phyloP scores from a whole-genome alignment of 129 eudicot genomes.

The Pulicaria dysenterica region DNA sequence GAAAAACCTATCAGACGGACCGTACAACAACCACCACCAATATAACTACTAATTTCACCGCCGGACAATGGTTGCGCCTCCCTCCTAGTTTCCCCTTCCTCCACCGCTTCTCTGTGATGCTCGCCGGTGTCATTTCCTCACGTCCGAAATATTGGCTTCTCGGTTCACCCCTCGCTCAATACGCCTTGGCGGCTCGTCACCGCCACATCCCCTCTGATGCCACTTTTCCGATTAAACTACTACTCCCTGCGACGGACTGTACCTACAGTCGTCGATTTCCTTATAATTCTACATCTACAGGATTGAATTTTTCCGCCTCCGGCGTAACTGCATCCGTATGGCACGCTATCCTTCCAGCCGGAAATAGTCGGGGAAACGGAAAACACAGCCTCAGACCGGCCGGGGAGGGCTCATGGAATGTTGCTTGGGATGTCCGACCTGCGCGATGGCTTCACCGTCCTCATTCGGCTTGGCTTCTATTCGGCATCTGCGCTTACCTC shows the following conservation, averaged over 20 bases:
- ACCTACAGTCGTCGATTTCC: slow-evolving; percentile 23
- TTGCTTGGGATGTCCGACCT: slow-evolving; percentile 85
- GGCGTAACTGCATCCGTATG: slow-evolving; percentile 56
- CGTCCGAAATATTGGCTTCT: slow-evolving; percentile 69
- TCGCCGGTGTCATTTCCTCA: slow-evolving; percentile 64
- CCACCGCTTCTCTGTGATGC: slow-evolving; percentile 57
- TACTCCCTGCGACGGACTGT: not conserved
- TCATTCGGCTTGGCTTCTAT: slow-evolving; percentile 70
- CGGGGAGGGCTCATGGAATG: slow-evolving; percentile 98
- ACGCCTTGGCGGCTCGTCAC: slow-evolving; percentile 38
- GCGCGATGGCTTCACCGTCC: slow-evolving; percentile 82
- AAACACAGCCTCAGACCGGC: slow-evolving; percentile 32
- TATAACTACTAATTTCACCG: not conserved
- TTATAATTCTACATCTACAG: slow-evolving; percentile 30
- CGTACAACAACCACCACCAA: slow-evolving; percentile 15
- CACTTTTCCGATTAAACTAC: slow-evolving; percentile 33
- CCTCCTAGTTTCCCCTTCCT: slow-evolving; percentile 9
- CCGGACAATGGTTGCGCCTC: slow-evolving; percentile 26
- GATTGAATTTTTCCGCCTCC: slow-evolving; percentile 20
- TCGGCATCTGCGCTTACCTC: slow-evolving; percentile 64
- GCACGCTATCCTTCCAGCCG: slow-evolving; percentile 63
- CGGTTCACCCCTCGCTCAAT: slow-evolving; percentile 41
- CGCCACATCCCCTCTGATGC: slow-evolving; percentile 39
- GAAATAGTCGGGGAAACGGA: slow-evolving; percentile 28
- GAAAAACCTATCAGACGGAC: slow-evolving; percentile 32